A percentile compares a stretch with the other conserved stretches of the same genome.
Conservation (phyloP, 371 early-diverging fungal species). For the Synchytrium microbalum region DNA sequence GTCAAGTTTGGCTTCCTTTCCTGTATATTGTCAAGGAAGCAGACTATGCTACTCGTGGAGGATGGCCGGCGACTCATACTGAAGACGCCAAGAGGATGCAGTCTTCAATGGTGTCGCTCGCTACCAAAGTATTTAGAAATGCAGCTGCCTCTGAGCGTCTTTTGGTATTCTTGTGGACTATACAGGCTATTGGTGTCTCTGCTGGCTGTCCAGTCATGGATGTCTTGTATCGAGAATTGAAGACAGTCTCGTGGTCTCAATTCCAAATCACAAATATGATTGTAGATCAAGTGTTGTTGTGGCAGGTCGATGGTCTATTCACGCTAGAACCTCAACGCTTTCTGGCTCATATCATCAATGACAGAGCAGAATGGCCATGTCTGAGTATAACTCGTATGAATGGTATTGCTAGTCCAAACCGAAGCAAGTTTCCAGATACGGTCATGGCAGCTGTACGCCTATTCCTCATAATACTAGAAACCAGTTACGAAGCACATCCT, state of each 20-base stretch:
- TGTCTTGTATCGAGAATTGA: neutral
- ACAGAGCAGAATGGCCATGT: neutral
- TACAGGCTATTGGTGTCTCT: neutral
- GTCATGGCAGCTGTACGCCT: neutral
- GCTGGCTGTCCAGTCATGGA: neutral
- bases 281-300: neutral
- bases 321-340: neutral
- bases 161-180: neutral
- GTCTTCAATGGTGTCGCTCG: neutral
- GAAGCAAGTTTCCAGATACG: neutral
- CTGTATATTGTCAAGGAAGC: neutral
- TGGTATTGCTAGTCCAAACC: neutral
- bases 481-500: neutral
- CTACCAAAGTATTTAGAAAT: neutral
- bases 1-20: neutral
- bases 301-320: neutral
- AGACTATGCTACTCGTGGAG: neutral
- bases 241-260: neutral
- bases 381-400: neutral
- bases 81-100: neutral
- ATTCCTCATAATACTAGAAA: neutral
- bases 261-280: neutral
- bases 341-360: neutral
- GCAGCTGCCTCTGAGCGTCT: neutral
- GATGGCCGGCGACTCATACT: neutral